phyloP scores from a whole-genome alignment of 2,329 filamentous ascomycete species.

The Gyromitra esculenta region DNA sequence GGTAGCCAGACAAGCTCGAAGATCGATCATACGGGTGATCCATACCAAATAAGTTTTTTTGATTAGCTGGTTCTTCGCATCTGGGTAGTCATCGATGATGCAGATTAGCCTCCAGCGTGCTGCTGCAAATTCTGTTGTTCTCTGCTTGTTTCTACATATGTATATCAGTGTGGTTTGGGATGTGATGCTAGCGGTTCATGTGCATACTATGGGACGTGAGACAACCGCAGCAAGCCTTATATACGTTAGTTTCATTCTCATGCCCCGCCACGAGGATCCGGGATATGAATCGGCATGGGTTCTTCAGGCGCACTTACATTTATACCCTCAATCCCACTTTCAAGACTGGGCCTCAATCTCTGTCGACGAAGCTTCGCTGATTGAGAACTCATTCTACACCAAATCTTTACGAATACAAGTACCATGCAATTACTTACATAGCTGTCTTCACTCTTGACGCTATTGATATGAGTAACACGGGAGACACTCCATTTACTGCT shows the following conservation, averaged over 20 bases:
- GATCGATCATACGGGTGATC: background rate
- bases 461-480: slow-evolving; percentile 26
- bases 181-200: background rate
- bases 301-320: slow-evolving; percentile 12
- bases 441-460: background rate
- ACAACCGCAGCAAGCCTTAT: slow-evolving; percentile 19
- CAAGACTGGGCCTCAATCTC: slow-evolving; percentile 1
- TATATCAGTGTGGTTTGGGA: background rate
- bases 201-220: background rate
- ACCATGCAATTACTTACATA: slow-evolving; percentile 27
- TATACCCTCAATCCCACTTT: slow-evolving; percentile 26
- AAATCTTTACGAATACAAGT: background rate
- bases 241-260: background rate
- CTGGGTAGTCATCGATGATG: background rate
- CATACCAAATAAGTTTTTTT: background rate
- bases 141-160: background rate
- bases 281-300: background rate
- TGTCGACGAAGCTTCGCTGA: background rate
- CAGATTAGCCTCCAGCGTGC: background rate
- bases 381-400: background rate
- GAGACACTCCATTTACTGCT: slow-evolving; percentile 9
- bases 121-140: background rate
- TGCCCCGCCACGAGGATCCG: slow-evolving; percentile 24
- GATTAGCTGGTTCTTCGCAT: background rate
- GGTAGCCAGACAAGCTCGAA: background rate